These are phyloP conservation scores for Hippophae rhamnoides DNA, from an alignment of 306 rosid species.

Conservation along the genomic window DNA sequence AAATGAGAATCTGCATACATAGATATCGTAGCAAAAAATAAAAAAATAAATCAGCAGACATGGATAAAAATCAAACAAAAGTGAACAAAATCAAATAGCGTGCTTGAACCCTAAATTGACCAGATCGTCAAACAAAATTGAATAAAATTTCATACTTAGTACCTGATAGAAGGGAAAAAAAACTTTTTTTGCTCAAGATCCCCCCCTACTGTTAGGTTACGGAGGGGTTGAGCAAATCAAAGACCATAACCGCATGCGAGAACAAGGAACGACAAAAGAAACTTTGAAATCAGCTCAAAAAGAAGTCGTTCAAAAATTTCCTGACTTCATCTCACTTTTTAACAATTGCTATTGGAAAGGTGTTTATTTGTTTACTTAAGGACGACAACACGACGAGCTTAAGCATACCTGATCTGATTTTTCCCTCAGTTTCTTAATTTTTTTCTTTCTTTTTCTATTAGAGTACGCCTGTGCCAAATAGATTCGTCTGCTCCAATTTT, in stretches of 20 bases:
- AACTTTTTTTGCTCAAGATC: background rate
- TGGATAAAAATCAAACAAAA: background rate
- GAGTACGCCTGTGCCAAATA: no score
- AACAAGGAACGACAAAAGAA: background rate
- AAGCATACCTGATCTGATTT: no score
- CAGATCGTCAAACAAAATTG: background rate
- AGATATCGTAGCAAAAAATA: background rate
- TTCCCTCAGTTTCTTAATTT: no score
- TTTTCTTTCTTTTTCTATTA: no score
- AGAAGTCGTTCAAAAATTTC: background rate
- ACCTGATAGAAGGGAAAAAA: background rate
- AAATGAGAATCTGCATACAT: background rate
- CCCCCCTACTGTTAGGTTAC: background rate
- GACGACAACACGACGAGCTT: no score
- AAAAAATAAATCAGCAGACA: background rate
- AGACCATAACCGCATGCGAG: background rate
- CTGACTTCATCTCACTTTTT: no score
- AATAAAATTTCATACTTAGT: background rate
- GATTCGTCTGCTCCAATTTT: no score
- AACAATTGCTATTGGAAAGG: no score
- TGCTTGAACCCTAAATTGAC: background rate
- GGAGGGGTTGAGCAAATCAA: background rate
- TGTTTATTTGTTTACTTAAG: no score
- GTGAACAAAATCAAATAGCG: background rate
- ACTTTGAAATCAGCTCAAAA: background rate